Conservation (phyloP, 1,284 basidiomycete species). For the Exobasidium rhododendri region DNA sequence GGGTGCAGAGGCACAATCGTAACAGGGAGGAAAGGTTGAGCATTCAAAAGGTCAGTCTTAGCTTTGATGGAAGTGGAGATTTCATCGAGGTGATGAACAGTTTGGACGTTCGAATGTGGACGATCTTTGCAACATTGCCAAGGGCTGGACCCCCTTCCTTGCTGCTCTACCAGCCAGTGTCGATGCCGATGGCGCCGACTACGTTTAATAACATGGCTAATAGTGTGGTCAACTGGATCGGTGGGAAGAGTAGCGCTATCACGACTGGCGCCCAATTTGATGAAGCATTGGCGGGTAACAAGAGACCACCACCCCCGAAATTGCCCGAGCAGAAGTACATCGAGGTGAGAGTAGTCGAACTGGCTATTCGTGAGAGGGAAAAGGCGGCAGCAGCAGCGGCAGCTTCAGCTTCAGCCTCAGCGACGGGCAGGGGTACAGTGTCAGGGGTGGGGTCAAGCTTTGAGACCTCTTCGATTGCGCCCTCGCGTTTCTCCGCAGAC, state of each 20-base stretch:
- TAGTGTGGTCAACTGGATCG: slow-evolving; percentile 16
- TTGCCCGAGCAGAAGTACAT: slow-evolving; percentile 15
- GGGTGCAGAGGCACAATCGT: slow-evolving; percentile 43
- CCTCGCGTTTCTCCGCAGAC: too few relatives aligned
- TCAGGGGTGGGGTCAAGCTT: too few relatives aligned
- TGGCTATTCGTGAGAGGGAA: slow-evolving; percentile 5
- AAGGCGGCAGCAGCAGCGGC: slow-evolving; percentile 7
- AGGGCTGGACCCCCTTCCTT: slow-evolving; percentile 37
- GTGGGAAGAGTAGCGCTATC: slow-evolving; percentile 13
- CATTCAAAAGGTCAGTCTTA: slow-evolving; percentile 24
- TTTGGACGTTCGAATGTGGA: slow-evolving; percentile 47
- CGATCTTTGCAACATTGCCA: slow-evolving; percentile 34
- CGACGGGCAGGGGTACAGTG: not conserved
- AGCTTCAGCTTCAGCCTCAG: not conserved
- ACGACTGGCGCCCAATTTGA: slow-evolving; percentile 15
- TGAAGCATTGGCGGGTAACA: slow-evolving; percentile 17
- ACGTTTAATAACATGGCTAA: slow-evolving; percentile 31
- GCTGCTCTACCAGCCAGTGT: slow-evolving; percentile 25
- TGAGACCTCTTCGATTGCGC: too few relatives aligned
- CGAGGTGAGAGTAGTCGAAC: not conserved
- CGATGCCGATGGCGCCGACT: slow-evolving; percentile 39
- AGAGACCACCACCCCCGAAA: slow-evolving; percentile 4
- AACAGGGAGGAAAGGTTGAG: slow-evolving; percentile 24
- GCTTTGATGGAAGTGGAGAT: slow-evolving; percentile 30
- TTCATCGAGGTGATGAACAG: slow-evolving; percentile 43